Evolutionary conservation across 2,329 filamentous ascomycete species (phyloP), one percentile per base, ranked within the genome.

Genomic region (Paecilomyces variotii): DNA sequence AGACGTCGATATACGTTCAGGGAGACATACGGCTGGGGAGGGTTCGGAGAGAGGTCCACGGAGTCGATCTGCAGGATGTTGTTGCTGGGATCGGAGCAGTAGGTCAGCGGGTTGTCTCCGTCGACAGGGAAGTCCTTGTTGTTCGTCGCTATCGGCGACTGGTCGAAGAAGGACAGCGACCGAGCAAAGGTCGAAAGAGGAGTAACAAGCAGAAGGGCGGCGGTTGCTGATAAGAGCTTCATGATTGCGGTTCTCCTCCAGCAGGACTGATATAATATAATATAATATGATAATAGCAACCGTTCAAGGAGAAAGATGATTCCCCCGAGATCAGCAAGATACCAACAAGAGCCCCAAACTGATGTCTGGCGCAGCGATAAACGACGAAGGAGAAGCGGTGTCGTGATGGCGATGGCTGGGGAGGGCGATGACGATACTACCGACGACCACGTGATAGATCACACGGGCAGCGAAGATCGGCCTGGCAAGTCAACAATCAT

Each of bases 31-130:
- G 91, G 81, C 71, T 84, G 72, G 35, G 94, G 94, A 60, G 93
- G 94, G 75, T 97, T 97, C 12, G 94, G 94, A 35, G 75, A 71
- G 59, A 99, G 77, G 68, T 97, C 87, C 58, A 97, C 91, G 53
- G 83, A 84, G 63, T 91, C 80, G 68, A 99, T 91, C 51, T 79
- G 77, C 65, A 97, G 79, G 59, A 92, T 82, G 72, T 97, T 86
- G 56, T 84, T 74, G 54, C 76, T 75, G 59, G 90, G 89, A 62
- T 89, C 82, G 59, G 79, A 77, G 64, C 94, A 99, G 77, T 89
- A 90, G 70, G 85, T 79, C 60, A 99, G 82, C 30, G 94, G 93
- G 71, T 93, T 96, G 55, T 93, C 80, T 72, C 94, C 92, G 0
- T 90, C 87, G 14, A 97, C 88, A 64, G 86, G 82, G 73, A 83